Evolutionary conservation across 2,329 filamentous ascomycete species (phyloP).

Genomic region (Monilinia fructigena): DNA sequence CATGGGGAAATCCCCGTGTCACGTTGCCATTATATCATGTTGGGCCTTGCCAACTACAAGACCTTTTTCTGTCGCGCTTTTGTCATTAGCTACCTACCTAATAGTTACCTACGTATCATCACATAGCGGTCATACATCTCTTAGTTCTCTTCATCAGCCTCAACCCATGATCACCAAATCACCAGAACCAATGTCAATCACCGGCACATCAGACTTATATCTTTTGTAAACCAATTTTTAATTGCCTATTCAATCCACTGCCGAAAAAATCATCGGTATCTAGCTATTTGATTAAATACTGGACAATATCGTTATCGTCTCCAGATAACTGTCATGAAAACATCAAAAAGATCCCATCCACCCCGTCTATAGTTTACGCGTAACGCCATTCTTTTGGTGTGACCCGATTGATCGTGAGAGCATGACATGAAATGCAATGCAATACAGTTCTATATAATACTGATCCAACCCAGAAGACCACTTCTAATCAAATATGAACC

Average conservation of each 20-base stretch:
- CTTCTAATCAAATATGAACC: slow-evolving; percentile 18
- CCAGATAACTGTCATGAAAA: slow-evolving; percentile 10
- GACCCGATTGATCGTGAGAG: slow-evolving; percentile 15
- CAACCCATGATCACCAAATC: background rate
- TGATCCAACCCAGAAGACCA: slow-evolving; percentile 15
- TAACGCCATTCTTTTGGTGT: slow-evolving; percentile 11
- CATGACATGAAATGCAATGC: background rate
- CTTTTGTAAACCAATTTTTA: background rate
- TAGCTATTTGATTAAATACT: slow-evolving; percentile 13
- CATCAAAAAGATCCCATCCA: slow-evolving; percentile 10
- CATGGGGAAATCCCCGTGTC: no score
- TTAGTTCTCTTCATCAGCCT: background rate
- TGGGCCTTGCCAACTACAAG: no score
- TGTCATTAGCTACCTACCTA: no score
- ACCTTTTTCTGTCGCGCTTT: no score
- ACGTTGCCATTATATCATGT: no score
- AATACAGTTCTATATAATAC: slow-evolving; percentile 7
- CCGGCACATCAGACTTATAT: background rate
- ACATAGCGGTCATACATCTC: no score
- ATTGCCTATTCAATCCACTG: background rate
- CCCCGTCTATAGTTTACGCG: slow-evolving; percentile 14
- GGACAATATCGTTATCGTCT: background rate
- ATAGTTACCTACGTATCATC: no score
- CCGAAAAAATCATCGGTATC: background rate
- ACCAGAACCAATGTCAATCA: no score